Evolutionary conservation across 1,284 basidiomycete genomes (phyloP), one percentile per base, ranked within the genome.

Genomic region (Neonothopanus nambi): DNA sequence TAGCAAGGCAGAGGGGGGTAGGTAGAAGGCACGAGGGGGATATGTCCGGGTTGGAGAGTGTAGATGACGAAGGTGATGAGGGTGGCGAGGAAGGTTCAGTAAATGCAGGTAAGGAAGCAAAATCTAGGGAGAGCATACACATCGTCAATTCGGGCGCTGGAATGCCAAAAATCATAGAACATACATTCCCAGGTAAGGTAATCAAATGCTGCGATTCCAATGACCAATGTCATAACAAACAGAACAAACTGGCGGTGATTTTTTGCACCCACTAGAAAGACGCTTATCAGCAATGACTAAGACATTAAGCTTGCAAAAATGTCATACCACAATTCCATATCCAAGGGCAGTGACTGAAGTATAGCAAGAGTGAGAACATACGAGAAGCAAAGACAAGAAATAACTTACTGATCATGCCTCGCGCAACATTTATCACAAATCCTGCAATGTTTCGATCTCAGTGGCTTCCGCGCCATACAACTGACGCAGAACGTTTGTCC

Each of bases 161-260:
- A 18, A 21, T 15, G 13, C 9, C 11, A 33, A 35, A 43, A 55
- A 28, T 47, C 30, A 11, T 12, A 26, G 18, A 35, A 77, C 90
- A 67, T 66, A 93, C 93, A 95, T 57, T 83, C 80, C 57, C 86
- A 88, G 20, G 87, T 81, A 5, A 98, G 81, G 64, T 89, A 89
- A 67, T 94, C 85, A 62, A 98, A 98, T 21, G 84, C 67, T 12
- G 78, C 58, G 44, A 99, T 87, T 2, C 93, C 95, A 17, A 85
- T 62, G 30, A 98, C 91, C 15, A 99, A 84, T 1, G 87, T 86
- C 0, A 80, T 73, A 24, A 99, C 88, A 64, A 99, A 98, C 8
- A 95, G 68, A 28, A 98, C 75, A 73, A 99, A 99, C 65, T 96
- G 91, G 12, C 95, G 88, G 64, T 99, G 96, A 65, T 99, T 99